Conservation (phyloP, 1,284 basidiomycete genomes). For the Apiotrichum veenhuisii region DNA sequence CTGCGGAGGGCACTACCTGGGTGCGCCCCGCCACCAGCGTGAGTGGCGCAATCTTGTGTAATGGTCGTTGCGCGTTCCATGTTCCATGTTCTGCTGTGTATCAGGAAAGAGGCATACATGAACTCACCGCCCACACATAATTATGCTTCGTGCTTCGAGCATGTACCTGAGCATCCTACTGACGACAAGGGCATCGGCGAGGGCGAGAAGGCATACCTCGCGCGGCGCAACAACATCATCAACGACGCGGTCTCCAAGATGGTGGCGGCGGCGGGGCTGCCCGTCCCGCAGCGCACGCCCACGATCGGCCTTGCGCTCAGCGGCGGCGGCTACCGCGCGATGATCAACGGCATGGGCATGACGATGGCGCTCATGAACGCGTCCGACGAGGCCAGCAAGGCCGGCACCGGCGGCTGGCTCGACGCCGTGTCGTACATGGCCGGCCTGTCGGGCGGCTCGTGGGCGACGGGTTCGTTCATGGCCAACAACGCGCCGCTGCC, state of each 20-base stretch:
- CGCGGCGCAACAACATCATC: constrained; percentile 24
- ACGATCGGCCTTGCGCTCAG: constrained; percentile 49
- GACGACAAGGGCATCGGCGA: constrained; percentile 25
- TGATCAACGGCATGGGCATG: constrained; percentile 41
- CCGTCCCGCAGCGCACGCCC: constrained; percentile 43
- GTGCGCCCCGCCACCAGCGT: constrained; percentile 39
- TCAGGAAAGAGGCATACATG: too few species aligned
- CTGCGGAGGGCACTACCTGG: constrained; percentile 32
- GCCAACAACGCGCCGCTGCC: constrained; percentile 42
- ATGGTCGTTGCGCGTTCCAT: background rate
- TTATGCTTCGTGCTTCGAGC: too few species aligned
- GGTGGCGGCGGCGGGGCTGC: constrained; percentile 27
- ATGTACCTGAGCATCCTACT: background rate
- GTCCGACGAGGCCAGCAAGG: constrained; percentile 5
- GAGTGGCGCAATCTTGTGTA: constrained; percentile 12
- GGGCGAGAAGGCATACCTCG: constrained; percentile 36
- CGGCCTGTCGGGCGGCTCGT: constrained; percentile 47
- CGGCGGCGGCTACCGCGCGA: constrained; percentile 53
- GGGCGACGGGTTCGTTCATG: constrained; percentile 45
- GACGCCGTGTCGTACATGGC: constrained; percentile 46
- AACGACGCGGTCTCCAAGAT: constrained; percentile 30
- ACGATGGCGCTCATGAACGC: constrained; percentile 12
- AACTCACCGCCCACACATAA: too few species aligned
- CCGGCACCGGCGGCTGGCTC: constrained; percentile 40
- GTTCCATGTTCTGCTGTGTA: too few species aligned